phyloP scores from a whole-genome alignment of 306 rosid genomes.

The Cicer judaicum region DNA sequence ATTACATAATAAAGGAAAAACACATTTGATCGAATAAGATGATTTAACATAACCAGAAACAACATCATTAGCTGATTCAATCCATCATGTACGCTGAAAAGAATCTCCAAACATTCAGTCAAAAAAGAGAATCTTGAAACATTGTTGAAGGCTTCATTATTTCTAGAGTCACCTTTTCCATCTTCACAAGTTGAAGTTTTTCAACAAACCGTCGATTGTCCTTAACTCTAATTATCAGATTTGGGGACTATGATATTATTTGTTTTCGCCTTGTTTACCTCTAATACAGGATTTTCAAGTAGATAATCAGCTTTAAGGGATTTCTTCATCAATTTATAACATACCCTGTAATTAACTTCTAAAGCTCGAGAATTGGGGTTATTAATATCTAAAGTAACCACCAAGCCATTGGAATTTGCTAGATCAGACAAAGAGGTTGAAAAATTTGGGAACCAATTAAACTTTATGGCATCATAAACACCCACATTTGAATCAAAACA shows the following conservation, averaged over 20 bases:
- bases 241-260: background rate
- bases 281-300: background rate
- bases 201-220: too few species aligned
- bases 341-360: background rate
- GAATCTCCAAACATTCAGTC: too few species aligned
- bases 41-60: too few species aligned
- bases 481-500: background rate
- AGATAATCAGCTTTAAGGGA: background rate
- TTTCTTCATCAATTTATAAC: background rate
- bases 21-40: too few species aligned
- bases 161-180: too few species aligned
- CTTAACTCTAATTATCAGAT: background rate
- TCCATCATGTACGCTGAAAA: too few species aligned
- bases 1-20: too few species aligned
- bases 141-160: too few species aligned
- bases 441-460: constrained; percentile 7
- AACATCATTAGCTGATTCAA: too few species aligned
- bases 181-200: too few species aligned
- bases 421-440: background rate
- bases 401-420: background rate
- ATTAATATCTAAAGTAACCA: background rate
- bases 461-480: background rate
- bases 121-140: too few species aligned
- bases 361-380: background rate
- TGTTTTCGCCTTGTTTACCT: background rate